These are phyloP conservation scores for Hypholoma fasciculare DNA, from an alignment of 768 basidiomycete species.

Conservation along the genomic window DNA sequence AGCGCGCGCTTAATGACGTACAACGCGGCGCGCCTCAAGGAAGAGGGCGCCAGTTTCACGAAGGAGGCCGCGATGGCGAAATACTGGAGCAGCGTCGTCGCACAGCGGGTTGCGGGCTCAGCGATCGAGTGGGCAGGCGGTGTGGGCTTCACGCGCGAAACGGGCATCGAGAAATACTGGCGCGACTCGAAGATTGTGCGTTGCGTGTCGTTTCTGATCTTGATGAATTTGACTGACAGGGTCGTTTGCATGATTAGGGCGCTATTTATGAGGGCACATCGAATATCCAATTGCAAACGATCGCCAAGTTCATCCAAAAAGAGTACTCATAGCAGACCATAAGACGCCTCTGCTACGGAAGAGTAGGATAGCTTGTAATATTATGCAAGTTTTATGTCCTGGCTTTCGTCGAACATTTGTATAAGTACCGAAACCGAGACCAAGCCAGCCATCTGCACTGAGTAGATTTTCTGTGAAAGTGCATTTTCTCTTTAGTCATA, in stretches of 20 bases:
- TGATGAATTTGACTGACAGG: background rate
- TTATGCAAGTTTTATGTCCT: background rate
- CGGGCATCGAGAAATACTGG: slow-evolving; percentile 96
- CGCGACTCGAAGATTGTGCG: slow-evolving; percentile 94
- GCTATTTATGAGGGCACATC: slow-evolving; percentile 94
- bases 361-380: background rate
- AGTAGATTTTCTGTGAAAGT: no score
- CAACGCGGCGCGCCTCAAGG: slow-evolving; percentile 94
- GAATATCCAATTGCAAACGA: slow-evolving; percentile 98
- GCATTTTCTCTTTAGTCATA: no score
- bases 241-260: slow-evolving; percentile 46
- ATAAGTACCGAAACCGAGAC: no score
- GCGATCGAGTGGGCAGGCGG: slow-evolving; percentile 99
- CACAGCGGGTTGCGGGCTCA: slow-evolving; percentile 81
- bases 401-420: no score
- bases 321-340: slow-evolving; percentile 56
- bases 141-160: slow-evolving; percentile 89
- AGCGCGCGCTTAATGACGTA: slow-evolving; percentile 90
- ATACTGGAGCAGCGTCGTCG: slow-evolving; percentile 86
- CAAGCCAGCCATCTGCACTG: no score
- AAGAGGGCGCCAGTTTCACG: slow-evolving; percentile 82
- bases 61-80: slow-evolving; percentile 99
- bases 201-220: slow-evolving; percentile 13
- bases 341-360: background rate
- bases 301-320: slow-evolving; percentile 89